These are phyloP conservation scores for Fraxinus xanthoxyloides DNA, from an alignment of 305 asterid species.

Conservation along the genomic window DNA sequence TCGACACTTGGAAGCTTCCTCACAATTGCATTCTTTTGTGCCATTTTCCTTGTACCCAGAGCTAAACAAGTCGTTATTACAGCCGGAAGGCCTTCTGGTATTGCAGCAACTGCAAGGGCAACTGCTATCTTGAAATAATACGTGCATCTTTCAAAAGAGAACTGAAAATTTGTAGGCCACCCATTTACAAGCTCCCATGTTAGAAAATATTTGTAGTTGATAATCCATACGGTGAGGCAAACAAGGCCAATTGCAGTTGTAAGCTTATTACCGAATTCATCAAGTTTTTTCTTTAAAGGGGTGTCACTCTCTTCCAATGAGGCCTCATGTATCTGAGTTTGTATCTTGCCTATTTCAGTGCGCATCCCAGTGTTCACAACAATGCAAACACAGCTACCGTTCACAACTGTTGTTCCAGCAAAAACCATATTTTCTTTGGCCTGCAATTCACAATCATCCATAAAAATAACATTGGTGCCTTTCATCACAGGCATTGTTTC, in stretches of 20 bases:
- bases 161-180: slow-evolving; percentile 64
- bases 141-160: slow-evolving; percentile 84
- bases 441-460: slow-evolving; percentile 78
- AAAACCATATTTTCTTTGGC: slow-evolving; percentile 83
- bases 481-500: slow-evolving; percentile 83
- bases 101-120: slow-evolving; percentile 93
- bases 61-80: slow-evolving; percentile 90
- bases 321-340: slow-evolving; percentile 83
- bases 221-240: slow-evolving; percentile 73
- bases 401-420: slow-evolving; percentile 87
- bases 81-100: slow-evolving; percentile 91
- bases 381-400: slow-evolving; percentile 69
- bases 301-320: slow-evolving; percentile 71
- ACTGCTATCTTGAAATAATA: slow-evolving; percentile 82
- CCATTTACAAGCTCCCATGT: slow-evolving; percentile 67
- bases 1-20: slow-evolving; percentile 91
- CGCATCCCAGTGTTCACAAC: slow-evolving; percentile 71
- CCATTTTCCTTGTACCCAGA: slow-evolving; percentile 93
- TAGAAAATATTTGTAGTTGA: slow-evolving; percentile 77
- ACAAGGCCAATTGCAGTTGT: slow-evolving; percentile 72
- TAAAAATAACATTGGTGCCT: slow-evolving; percentile 39
- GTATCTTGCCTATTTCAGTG: slow-evolving; percentile 83
- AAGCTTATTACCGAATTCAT: slow-evolving; percentile 79
- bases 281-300: slow-evolving; percentile 82
- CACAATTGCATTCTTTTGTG: slow-evolving; percentile 78